phyloP scores from a whole-genome alignment of 2,329 filamentous ascomycete species.

The Rosellinia necatrix region DNA sequence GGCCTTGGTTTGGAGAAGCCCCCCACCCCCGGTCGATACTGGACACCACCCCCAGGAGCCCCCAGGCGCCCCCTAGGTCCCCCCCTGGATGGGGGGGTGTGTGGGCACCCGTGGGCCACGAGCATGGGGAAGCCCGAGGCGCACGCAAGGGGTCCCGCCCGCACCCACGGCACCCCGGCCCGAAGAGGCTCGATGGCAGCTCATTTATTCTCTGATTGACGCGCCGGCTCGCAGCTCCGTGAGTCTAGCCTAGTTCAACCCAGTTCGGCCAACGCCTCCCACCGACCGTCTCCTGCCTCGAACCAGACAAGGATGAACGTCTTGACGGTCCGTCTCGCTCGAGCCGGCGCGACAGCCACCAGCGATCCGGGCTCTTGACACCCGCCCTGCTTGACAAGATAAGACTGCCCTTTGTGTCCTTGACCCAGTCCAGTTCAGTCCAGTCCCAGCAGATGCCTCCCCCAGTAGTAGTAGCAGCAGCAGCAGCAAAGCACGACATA shows the following conservation, averaged over 20 bases:
- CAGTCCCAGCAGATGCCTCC: too few species aligned
- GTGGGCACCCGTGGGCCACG: too few species aligned
- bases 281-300: too few species aligned
- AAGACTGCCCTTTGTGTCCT: constrained; percentile 16
- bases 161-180: constrained; percentile 42
- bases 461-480: too few species aligned
- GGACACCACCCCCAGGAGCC: too few species aligned
- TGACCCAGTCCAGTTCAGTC: too few species aligned
- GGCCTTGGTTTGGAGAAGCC: constrained; percentile 21
- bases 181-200: constrained; percentile 35
- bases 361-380: not conserved
- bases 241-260: constrained; percentile 12
- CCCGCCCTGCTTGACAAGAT: too few species aligned
- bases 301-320: too few species aligned
- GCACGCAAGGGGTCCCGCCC: constrained; percentile 19
- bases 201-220: constrained; percentile 38
- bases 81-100: too few species aligned
- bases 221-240: constrained; percentile 40
- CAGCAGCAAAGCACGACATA: too few species aligned
- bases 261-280: not conserved
- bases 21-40: not conserved
- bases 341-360: constrained; percentile 21
- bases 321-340: constrained; percentile 34
- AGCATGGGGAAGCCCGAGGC: not conserved
- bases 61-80: too few species aligned